These are phyloP conservation scores for Yarrowia hollandica DNA, from an alignment of 805 yeast species.

Conservation along the genomic window DNA sequence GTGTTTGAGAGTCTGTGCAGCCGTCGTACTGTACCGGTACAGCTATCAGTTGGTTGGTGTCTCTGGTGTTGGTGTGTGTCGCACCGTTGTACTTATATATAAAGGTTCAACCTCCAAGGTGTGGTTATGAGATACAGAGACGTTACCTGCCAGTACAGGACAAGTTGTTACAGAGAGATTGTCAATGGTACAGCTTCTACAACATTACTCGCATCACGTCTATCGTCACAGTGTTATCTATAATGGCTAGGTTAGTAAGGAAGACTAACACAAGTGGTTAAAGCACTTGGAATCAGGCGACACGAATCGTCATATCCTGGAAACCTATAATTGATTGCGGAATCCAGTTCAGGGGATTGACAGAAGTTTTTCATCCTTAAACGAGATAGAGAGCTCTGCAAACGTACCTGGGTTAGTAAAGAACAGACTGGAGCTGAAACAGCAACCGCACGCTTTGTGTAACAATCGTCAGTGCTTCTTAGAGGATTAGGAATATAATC, in stretches of 20 bases:
- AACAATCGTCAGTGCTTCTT: conserved; percentile 37
- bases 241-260: not conserved
- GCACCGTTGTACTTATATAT: conserved; percentile 3
- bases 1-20: conserved; percentile 19
- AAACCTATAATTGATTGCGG: conserved; percentile 24
- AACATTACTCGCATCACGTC: no score
- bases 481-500: conserved; percentile 35
- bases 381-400: not conserved
- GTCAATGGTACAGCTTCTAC: no score
- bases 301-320: conserved; percentile 29
- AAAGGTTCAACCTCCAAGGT: conserved; percentile 4
- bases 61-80: no score
- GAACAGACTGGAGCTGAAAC: no score
- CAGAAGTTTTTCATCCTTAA: conserved; percentile 36
- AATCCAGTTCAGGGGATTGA: conserved; percentile 40
- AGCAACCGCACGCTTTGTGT: no score
- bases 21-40: no score
- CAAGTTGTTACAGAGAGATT: no score
- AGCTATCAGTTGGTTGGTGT: no score
- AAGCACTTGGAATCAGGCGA: conserved; percentile 13
- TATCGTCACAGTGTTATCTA: no score
- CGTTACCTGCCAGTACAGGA: no score
- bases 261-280: no score
- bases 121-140: no score
- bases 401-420: conserved; percentile 24